Base-by-base conservation (phyloP, 2,329 filamentous ascomycete genomes). In the Talaromyces sp. region DNA sequence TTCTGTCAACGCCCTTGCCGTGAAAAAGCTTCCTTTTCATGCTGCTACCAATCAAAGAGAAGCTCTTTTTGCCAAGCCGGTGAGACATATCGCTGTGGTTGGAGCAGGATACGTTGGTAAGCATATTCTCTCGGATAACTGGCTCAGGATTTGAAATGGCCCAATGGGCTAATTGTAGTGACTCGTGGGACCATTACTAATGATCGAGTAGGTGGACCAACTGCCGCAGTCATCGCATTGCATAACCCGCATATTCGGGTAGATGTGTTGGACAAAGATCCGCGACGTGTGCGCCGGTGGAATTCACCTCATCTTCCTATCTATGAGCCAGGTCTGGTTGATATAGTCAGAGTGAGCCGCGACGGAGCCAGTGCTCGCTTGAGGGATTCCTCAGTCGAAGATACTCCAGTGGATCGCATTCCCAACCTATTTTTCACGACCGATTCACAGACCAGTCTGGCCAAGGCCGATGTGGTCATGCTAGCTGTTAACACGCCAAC, bases 401-500 rank as follows among this genome's bases (percentile, higher is more conserved):
- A 77, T 1, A 66, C 71, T 2, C 72, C 84, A 9, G 68, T 79
- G 7, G 77, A 79, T 13, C 84, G 87, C 47, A 72, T 78, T 60
- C 83, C 86, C 13, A 94, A 93, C 75, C 81, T 94, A 19, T 84
- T 88, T 80, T 94, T 94, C 79, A 89, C 89, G 3, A 90, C 86
- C 22, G 83, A 92, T 62, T 82, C 91, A 10, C 82, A 83, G 22
- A 80, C 78, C 67, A 82, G 81, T 66, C 89, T 93, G 66, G 75
- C 81, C 27, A 85, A 87, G 67, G 90, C 91, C 13, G 90, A 93
- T 72, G 78, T 93, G 52, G 85, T 94, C 64, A 85, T 94, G 66
- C 85, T 93, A 63, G 86, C 89, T 14, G 91, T 94, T 70, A 92
- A 93, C 75, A 93, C 91, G 0, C 90, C 90, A 2, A 93, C 90